These are phyloP conservation scores for Chrysoporthe cubensis DNA, from an alignment of 2,329 filamentous ascomycete species.

Conservation along the genomic window DNA sequence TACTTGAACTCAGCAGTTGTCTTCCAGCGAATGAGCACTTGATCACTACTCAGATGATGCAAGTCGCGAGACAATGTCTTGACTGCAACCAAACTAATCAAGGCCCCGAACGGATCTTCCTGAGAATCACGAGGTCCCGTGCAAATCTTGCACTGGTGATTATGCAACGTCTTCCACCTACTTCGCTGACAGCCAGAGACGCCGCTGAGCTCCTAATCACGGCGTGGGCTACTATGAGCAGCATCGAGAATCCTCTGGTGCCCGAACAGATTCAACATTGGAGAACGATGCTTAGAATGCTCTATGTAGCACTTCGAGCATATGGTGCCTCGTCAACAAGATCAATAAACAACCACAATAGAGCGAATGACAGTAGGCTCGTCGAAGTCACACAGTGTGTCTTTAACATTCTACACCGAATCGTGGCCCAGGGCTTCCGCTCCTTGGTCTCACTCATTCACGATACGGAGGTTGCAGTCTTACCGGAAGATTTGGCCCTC, in stretches of 20 bases:
- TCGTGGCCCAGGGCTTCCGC: slow-evolving; percentile 82
- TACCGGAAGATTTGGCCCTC: slow-evolving; percentile 81
- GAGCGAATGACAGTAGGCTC: slow-evolving; percentile 39
- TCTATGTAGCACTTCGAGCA: slow-evolving; percentile 80
- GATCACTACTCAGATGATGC: slow-evolving; percentile 71
- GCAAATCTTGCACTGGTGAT: slow-evolving; percentile 82
- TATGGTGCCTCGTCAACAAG: slow-evolving; percentile 50
- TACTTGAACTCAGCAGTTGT: slow-evolving; percentile 77
- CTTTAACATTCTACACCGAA: slow-evolving; percentile 77
- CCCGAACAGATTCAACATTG: slow-evolving; percentile 69
- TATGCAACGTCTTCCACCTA: slow-evolving; percentile 76
- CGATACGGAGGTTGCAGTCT: slow-evolving; percentile 66
- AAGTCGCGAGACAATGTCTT: slow-evolving; percentile 78
- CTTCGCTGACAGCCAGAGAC: slow-evolving; percentile 52
- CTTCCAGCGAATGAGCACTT: slow-evolving; percentile 53
- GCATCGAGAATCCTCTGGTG: slow-evolving; percentile 58
- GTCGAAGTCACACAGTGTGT: slow-evolving; percentile 63
- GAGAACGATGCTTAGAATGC: slow-evolving; percentile 78
- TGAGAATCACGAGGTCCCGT: slow-evolving; percentile 73
- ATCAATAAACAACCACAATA: slow-evolving; percentile 37
- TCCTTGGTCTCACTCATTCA: slow-evolving; percentile 82
- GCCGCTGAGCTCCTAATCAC: slow-evolving; percentile 55
- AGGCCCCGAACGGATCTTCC: slow-evolving; percentile 80
- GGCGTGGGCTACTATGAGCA: slow-evolving; percentile 56
- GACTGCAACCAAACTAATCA: slow-evolving; percentile 73